Evolutionary conservation across 139 green algal genomes (phyloP), one percentile per base, ranked within the genome.

Genomic region (Asterochloris sp.): DNA sequence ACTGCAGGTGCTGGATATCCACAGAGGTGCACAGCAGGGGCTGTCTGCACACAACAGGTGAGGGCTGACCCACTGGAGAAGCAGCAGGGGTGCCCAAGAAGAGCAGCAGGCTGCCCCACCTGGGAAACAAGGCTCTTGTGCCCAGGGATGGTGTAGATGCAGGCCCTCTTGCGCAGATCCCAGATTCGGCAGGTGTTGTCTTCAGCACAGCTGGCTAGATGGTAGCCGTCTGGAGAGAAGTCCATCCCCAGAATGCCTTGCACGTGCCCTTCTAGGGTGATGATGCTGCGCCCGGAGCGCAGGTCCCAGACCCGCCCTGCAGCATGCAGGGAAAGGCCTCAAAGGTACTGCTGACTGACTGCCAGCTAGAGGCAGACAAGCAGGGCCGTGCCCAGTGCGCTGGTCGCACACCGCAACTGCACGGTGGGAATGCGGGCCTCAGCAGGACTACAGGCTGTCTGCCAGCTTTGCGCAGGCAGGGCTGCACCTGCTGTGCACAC

Each of bases 281-380:
- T 75, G 61, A 98, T 91, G 86, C 89, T 95, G 78, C 91, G 86
- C 17, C 97, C 97, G 0, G 92, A 98, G 27, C 97, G 90, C 67
- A 94, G 83, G 82, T 99, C 97, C 97, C 96, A 99, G 11, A 99
- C 74, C 13, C 94, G 90, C 0, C 85, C 90, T 92, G 85, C 62
- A 78, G 29, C 10, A 10, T 10, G 26, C 4, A 4, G 19, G 26
- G 14, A 10, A 6, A 54, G 38, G 38, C 38, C 38, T 54, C 4
- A 54, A 54, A 54, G 38, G 71, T 1, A 9, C 16, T 10, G 21
- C 2, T 71, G 17, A 26, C 19, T 71, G 66, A 26, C 21, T 21
- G 66, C 66, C 66, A 71, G 17, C 19, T 10, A 23, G 66, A 71
- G 6, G 66, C 66, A 71, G 21, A 54, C 38, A 54, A 6, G 38